Evolutionary conservation across 768 basidiomycete genomes (phyloP).

Genomic region (Panaeolus cyanescens): DNA sequence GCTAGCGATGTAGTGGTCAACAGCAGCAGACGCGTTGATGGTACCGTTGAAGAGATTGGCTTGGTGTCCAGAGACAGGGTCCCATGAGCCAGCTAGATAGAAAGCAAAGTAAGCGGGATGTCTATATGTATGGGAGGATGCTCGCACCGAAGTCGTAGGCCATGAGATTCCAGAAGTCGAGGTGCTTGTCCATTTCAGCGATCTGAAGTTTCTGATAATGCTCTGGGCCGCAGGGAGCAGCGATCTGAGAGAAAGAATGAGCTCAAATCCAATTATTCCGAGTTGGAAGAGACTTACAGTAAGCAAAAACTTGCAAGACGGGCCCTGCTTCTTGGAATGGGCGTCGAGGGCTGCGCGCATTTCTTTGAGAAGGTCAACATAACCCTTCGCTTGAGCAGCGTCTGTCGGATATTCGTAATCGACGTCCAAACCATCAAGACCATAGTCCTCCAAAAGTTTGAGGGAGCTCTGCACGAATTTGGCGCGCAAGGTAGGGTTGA

Average conservation of each 20-base stretch:
- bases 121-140: not conserved
- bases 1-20: slow-evolving; percentile 67
- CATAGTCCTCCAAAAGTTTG: slow-evolving; percentile 85
- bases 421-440: slow-evolving; percentile 88
- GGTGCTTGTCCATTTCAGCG: slow-evolving; percentile 80
- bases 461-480: slow-evolving; percentile 85
- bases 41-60: slow-evolving; percentile 78
- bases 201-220: slow-evolving; percentile 82
- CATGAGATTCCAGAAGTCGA: slow-evolving; percentile 99
- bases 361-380: slow-evolving; percentile 78
- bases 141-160: slow-evolving; percentile 78
- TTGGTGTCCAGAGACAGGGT: slow-evolving; percentile 73
- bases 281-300: slow-evolving; percentile 51
- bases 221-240: slow-evolving; percentile 89
- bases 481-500: slow-evolving; percentile 58
- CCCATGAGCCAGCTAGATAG: slow-evolving; percentile 73
- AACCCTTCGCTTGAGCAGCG: slow-evolving; percentile 77
- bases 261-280: not conserved
- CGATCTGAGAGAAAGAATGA: slow-evolving; percentile 54
- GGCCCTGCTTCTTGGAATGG: slow-evolving; percentile 61
- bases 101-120: slow-evolving; percentile 5
- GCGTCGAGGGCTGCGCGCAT: slow-evolving; percentile 75
- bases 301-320: slow-evolving; percentile 66
- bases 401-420: slow-evolving; percentile 94
- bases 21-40: slow-evolving; percentile 61